These are phyloP conservation scores for Alternaria sp. DNA, from an alignment of 2,329 filamentous ascomycete genomes.

Conservation along the genomic window DNA sequence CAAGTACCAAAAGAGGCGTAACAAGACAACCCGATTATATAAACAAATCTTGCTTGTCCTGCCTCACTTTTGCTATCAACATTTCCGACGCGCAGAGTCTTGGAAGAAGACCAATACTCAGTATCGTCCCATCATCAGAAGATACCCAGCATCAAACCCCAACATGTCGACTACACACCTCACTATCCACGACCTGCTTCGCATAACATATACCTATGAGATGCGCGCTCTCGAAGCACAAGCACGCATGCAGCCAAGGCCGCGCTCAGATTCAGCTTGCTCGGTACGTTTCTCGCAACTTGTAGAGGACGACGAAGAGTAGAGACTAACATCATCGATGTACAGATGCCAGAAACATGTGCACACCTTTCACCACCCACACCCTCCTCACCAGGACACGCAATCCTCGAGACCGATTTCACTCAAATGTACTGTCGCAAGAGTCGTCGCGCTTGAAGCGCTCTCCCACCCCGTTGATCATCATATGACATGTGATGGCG, in stretches of 20 bases:
- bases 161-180: slow-evolving; percentile 46
- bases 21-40: slow-evolving; percentile 11
- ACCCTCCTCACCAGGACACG: slow-evolving; percentile 18
- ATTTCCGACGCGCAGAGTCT: background rate
- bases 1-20: slow-evolving; percentile 15
- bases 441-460: slow-evolving; percentile 7
- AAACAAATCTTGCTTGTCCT: slow-evolving; percentile 5
- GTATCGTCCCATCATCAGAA: background rate
- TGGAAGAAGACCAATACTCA: background rate
- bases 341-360: slow-evolving; percentile 39
- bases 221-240: slow-evolving; percentile 33
- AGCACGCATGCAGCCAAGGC: slow-evolving; percentile 17
- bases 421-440: slow-evolving; percentile 35
- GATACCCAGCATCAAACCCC: background rate
- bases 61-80: background rate
- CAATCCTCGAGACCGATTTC: slow-evolving; percentile 43
- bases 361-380: slow-evolving; percentile 25
- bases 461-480: background rate
- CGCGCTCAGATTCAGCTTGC: slow-evolving; percentile 34
- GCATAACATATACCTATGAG: slow-evolving; percentile 48
- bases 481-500: background rate
- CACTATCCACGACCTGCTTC: slow-evolving; percentile 44
- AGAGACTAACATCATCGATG: slow-evolving; percentile 9
- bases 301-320: background rate
- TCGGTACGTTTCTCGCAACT: slow-evolving; percentile 27